Conservation (phyloP, 2,329 filamentous ascomycete genomes). For the Aspergillus pseudoglaucus region DNA sequence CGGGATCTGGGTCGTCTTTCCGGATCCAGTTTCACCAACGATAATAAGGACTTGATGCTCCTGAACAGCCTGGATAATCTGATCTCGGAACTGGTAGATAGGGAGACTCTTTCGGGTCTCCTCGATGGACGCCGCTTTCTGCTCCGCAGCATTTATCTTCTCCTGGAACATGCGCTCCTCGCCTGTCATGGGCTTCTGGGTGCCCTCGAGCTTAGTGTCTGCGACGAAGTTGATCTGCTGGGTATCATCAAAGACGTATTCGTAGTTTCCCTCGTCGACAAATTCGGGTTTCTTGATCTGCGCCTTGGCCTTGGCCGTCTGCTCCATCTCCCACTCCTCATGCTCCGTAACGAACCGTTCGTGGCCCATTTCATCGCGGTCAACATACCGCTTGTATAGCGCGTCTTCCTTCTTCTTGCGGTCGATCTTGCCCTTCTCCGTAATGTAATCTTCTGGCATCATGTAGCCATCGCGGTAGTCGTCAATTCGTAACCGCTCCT, state of each 20-base stretch:
- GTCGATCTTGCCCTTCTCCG: slow-evolving; percentile 84
- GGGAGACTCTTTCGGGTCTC: slow-evolving; percentile 86
- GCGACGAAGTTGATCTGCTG: slow-evolving; percentile 81
- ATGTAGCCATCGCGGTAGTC: slow-evolving; percentile 88
- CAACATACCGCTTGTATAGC: slow-evolving; percentile 83
- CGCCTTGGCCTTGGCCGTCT: slow-evolving; percentile 77
- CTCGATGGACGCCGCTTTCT: slow-evolving; percentile 79
- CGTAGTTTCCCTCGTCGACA: slow-evolving; percentile 75
- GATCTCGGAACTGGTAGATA: slow-evolving; percentile 79
- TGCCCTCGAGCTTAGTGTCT: slow-evolving; percentile 65
- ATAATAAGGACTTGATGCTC: slow-evolving; percentile 84
- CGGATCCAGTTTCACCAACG: slow-evolving; percentile 88
- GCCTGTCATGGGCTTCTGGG: slow-evolving; percentile 63
- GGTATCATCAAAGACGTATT: slow-evolving; percentile 85
- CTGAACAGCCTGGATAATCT: slow-evolving; percentile 79
- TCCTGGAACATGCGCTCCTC: slow-evolving; percentile 74
- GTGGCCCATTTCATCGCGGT: slow-evolving; percentile 77
- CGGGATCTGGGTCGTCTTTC: slow-evolving; percentile 91
- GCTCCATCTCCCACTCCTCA: slow-evolving; percentile 92
- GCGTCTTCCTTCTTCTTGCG: slow-evolving; percentile 81
- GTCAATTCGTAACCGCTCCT: slow-evolving; percentile 80
- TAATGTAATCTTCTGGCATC: slow-evolving; percentile 92
- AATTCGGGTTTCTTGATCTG: slow-evolving; percentile 71
- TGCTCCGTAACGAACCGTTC: slow-evolving; percentile 89
- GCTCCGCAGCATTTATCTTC: slow-evolving; percentile 81